These are phyloP conservation scores for Ilyonectria sp. DNA, from an alignment of 2,329 filamentous ascomycete species.

Conservation along the genomic window DNA sequence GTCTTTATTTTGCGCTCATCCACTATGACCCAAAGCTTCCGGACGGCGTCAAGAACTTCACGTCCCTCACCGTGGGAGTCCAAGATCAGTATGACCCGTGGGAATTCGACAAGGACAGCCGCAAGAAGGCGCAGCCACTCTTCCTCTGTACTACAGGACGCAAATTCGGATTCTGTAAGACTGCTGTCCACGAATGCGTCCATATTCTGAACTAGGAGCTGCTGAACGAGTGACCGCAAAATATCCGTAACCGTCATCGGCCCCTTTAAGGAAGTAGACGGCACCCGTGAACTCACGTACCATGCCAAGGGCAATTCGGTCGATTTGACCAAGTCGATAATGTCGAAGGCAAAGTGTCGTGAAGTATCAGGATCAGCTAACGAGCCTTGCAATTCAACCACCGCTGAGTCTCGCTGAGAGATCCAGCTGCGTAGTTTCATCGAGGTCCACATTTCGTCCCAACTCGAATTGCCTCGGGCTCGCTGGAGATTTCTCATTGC, in stretches of 20 bases:
- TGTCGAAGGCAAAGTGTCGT: conserved; percentile 28
- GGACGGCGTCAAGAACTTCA: background rate
- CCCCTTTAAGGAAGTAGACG: conserved; percentile 3
- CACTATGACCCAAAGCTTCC: conserved; percentile 18
- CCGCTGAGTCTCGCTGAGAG: conserved; percentile 15
- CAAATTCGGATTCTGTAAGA: conserved; percentile 18
- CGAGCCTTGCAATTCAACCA: conserved; percentile 26
- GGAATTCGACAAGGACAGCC: conserved; percentile 17
- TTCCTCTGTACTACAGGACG: conserved; percentile 16
- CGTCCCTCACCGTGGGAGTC: conserved; percentile 15
- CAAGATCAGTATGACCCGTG: conserved; percentile 14
- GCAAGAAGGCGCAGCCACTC: conserved; percentile 24
- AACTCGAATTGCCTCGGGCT: conserved; percentile 1
- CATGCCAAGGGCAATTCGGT: conserved; percentile 19
- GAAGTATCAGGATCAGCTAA: conserved; percentile 16
- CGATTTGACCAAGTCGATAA: conserved; percentile 23
- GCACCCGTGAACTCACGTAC: conserved; percentile 16
- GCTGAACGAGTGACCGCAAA: conserved; percentile 21
- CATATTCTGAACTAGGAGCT: conserved; percentile 14
- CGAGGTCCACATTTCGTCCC: conserved; percentile 27
- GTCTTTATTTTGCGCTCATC: conserved; percentile 13
- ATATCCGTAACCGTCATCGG: conserved; percentile 1
- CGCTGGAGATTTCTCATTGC: conserved; percentile 21
- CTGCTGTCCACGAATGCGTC: background rate
- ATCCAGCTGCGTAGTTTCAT: conserved; percentile 29